Evolutionary conservation across 2,329 filamentous ascomycete genomes (phyloP).

Genomic region (Ilyonectria sp.): DNA sequence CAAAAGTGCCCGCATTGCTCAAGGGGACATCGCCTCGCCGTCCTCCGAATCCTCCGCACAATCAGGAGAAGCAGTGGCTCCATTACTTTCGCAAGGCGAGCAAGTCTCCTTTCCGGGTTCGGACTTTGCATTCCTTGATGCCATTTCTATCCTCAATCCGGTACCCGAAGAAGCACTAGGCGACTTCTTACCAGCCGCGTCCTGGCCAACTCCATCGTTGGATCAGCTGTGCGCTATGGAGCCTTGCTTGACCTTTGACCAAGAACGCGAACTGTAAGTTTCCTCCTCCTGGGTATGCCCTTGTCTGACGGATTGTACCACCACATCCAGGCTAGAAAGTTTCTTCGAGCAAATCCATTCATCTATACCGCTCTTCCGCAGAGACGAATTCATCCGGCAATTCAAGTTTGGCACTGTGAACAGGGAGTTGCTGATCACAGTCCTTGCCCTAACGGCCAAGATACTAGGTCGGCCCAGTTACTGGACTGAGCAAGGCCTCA

Average conservation of each 20-base stretch:
- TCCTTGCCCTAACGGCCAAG: slow-evolving; percentile 2
- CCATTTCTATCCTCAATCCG: slow-evolving; percentile 4
- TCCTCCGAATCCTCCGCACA: slow-evolving; percentile 3
- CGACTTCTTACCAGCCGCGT: slow-evolving; percentile 2
- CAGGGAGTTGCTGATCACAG: slow-evolving; percentile 1
- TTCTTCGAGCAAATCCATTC: slow-evolving; percentile 3
- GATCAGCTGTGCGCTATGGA: background rate
- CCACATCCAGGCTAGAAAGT: background rate
- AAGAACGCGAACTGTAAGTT: slow-evolving; percentile 4
- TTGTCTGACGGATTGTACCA: slow-evolving; percentile 1
- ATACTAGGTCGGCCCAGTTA: slow-evolving; percentile 4
- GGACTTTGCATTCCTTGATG: slow-evolving; percentile 1
- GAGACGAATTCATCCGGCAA: slow-evolving; percentile 1
- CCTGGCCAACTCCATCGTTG: slow-evolving; percentile 3
- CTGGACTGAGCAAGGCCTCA: slow-evolving; percentile 2
- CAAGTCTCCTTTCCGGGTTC: slow-evolving; percentile 1
- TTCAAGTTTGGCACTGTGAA: slow-evolving; percentile 1
- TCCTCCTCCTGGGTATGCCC: background rate
- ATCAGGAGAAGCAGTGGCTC: slow-evolving; percentile 2
- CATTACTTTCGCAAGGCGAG: background rate
- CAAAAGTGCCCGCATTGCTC: slow-evolving; percentile 1
- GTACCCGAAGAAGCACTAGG: slow-evolving; percentile 2
- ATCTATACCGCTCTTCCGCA: slow-evolving; percentile 1
- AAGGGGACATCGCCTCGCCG: slow-evolving; percentile 1
- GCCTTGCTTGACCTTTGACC: slow-evolving; percentile 3